A percentile compares a stretch with the other conserved stretches of the same genome.
phyloP scores from a whole-genome alignment of 441 rosid genomes.

The Hura crepitans region DNA sequence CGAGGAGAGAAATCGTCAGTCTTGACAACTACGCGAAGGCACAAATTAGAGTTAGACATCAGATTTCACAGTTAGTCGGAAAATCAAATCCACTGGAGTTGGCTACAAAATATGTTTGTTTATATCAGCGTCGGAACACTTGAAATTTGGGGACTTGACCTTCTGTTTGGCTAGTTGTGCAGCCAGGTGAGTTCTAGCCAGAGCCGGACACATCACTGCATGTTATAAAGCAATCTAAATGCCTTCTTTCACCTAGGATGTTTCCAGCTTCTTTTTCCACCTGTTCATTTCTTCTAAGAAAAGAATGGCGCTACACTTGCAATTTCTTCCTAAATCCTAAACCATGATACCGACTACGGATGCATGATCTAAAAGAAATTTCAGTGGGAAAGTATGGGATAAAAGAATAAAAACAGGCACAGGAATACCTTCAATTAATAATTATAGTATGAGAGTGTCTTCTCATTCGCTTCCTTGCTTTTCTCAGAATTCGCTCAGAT shows the following conservation, averaged over 20 bases:
- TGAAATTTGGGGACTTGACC: too few relatives aligned
- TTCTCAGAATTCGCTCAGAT: constrained; percentile 57
- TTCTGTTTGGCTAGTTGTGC: neutral
- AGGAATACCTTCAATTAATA: constrained; percentile 53
- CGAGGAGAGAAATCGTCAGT: neutral
- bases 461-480: constrained; percentile 75
- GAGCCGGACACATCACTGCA: neutral
- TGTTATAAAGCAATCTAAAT: neutral
- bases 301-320: too few relatives aligned
- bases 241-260: neutral
- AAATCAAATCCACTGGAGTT: neutral
- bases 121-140: too few relatives aligned
- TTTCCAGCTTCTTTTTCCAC: neutral
- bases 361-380: neutral
- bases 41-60: neutral
- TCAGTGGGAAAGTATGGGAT: neutral
- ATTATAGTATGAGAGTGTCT: constrained; percentile 50
- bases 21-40: neutral
- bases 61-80: neutral
- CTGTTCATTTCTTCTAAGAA: too few relatives aligned
- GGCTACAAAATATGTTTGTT: neutral
- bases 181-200: neutral
- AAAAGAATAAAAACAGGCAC: neutral
- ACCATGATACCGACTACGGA: neutral
- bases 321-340: neutral